Evolutionary conservation across 148 eudicot genomes (phyloP).

Genomic region (Gaultheria prostrata): DNA sequence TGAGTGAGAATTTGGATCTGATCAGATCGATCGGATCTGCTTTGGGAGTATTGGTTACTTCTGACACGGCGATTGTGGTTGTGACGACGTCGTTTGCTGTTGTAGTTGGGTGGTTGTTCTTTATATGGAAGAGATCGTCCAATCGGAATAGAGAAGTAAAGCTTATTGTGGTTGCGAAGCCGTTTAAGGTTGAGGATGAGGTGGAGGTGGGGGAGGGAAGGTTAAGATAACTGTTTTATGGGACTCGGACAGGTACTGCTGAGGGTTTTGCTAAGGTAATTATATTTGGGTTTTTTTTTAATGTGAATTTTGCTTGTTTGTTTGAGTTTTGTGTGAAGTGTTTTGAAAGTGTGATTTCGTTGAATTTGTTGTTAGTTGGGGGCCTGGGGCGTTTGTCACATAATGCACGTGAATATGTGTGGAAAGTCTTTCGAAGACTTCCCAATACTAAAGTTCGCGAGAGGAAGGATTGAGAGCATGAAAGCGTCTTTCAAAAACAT

Average conservation of each 20-base stretch:
- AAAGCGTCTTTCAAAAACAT: too few species aligned
- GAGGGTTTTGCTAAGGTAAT: slow-evolving; percentile 90
- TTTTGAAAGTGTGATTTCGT: background rate
- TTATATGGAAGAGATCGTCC: slow-evolving; percentile 53
- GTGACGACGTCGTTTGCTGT: slow-evolving; percentile 61
- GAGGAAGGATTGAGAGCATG: background rate
- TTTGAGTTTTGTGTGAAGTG: background rate
- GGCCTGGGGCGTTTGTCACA: background rate
- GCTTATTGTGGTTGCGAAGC: slow-evolving; percentile 40
- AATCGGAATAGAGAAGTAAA: slow-evolving; percentile 35
- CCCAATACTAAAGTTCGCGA: background rate
- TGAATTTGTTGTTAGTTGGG: slow-evolving; percentile 6
- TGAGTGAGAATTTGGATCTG: slow-evolving; percentile 43
- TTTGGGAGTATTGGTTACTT: slow-evolving; percentile 37
- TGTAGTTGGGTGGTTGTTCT: slow-evolving; percentile 42
- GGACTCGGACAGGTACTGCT: slow-evolving; percentile 89
- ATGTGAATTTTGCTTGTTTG: background rate
- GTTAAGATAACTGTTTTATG: slow-evolving; percentile 58
- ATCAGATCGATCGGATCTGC: slow-evolving; percentile 40
- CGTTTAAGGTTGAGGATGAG: slow-evolving; percentile 32
- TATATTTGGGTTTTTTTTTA: background rate
- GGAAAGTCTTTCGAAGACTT: background rate
- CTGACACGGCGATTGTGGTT: slow-evolving; percentile 25
- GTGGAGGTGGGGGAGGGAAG: slow-evolving; percentile 48
- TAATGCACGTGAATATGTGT: background rate